Conservation (phyloP, 306 rosid species). For the Oxytropis ochrocephala region DNA sequence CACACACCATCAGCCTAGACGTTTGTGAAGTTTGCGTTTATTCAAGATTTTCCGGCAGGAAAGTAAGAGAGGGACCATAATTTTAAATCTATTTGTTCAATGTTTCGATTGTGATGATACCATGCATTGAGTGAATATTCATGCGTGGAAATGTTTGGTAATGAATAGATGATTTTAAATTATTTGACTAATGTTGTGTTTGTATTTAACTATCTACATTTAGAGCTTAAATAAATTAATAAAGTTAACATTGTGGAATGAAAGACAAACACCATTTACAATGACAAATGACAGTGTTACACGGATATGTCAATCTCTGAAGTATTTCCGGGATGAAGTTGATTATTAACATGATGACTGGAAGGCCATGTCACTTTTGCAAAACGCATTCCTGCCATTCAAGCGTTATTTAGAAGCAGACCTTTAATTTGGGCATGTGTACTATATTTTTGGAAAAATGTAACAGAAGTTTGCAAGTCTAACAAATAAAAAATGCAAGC, state of each 20-base stretch:
- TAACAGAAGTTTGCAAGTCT: neutral
- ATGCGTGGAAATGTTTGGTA: neutral
- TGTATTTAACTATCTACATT: neutral
- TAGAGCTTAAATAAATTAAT: neutral
- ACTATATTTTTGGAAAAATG: neutral
- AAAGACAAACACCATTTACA: neutral
- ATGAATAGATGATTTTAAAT: neutral
- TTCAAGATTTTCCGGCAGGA: neutral
- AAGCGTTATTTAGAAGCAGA: slow-evolving; percentile 3
- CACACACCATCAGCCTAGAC: slow-evolving; percentile 37
- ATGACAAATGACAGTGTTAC: neutral
- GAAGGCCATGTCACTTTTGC: neutral
- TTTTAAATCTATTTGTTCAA: neutral
- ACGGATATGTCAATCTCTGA: neutral
- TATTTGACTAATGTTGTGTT: neutral
- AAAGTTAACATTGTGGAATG: neutral
- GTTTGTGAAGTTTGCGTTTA: slow-evolving; percentile 1
- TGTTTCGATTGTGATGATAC: neutral
- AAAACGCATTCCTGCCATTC: neutral
- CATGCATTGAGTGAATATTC: slow-evolving; percentile 9
- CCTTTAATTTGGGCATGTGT: neutral
- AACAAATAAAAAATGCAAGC: neutral
- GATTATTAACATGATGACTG: neutral
- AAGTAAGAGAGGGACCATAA: neutral
- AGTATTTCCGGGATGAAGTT: neutral